Base-by-base conservation (phyloP, 768 basidiomycete genomes). In the Termitomyces sp. region DNA sequence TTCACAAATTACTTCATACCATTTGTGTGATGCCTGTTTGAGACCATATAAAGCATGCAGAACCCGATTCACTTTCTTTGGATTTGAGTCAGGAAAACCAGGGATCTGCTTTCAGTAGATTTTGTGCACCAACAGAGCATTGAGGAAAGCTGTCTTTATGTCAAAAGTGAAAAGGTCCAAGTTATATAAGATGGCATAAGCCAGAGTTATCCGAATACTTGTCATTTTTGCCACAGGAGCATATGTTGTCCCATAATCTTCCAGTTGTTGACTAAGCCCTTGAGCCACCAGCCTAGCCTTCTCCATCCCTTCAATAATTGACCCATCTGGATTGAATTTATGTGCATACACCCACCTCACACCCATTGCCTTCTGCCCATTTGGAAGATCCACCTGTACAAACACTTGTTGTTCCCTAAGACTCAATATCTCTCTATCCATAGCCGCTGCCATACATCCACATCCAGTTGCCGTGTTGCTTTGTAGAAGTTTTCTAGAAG, bases 271-370 rank as follows among this genome's bases (percentile, higher is more conserved):
- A 7, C 48, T 56, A 38, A 60, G 66, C 4, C 68, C 68, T 33
- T 62, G 54, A 0, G 64, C 66, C 9, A 69, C 68, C 0, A 70
- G 22, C 0, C 66, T 58, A 5, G 68, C 70, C 53, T 68, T 73
- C 39, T 65, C 63, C 38, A 57, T 65, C 0, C 67, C 68, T 27
- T 32, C 32, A 1, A 60, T 58, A 16, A 76, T 68, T 0, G 59
- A 56, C 3, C 76, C 77, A 32, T 72, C 55, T 1, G 65, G 54
- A 56, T 79, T 64, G 31, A 57, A 59, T 82, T 82, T 48, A 67
- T n/a, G 58, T 1, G 59, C 63, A 53, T 65, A 75, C 1, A 73
- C 72, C 75, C 75, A 76, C 6, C 54, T 52, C 11, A 64, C 57
- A 0, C 64, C 65, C 16, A 78, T 68, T 0, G 69, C 56, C 22